Evolutionary conservation across 345 rosid genomes (phyloP).

Genomic region (Alliaria petiolata): DNA sequence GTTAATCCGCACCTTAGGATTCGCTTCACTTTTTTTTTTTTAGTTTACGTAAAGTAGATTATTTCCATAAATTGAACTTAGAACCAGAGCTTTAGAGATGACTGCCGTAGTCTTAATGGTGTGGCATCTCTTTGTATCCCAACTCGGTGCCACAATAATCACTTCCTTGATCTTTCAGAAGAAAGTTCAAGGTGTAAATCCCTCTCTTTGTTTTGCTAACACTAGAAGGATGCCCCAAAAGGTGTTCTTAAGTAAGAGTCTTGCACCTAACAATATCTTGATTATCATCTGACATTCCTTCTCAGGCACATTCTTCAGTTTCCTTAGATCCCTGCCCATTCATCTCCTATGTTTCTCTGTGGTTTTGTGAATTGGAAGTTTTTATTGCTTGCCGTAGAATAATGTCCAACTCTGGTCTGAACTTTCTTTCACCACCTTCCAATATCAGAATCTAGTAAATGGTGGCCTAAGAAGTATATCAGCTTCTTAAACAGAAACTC

Average conservation of each 20-base stretch:
- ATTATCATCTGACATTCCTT: background rate
- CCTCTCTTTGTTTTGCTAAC: conserved; percentile 1
- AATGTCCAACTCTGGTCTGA: conserved; percentile 3
- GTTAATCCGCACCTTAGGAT: background rate
- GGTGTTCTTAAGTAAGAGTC: conserved; percentile 1
- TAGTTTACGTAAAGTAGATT: conserved; percentile 4
- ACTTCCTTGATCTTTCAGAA: conserved; percentile 19
- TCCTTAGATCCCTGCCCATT: conserved; percentile 11
- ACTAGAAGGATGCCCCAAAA: background rate
- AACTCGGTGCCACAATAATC: background rate
- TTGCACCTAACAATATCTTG: background rate
- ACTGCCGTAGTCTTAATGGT: background rate
- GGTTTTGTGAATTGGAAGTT: background rate
- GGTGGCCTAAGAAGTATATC: conserved; percentile 2
- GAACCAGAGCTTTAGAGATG: conserved; percentile 18
- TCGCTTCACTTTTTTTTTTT: background rate
- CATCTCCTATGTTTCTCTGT: background rate
- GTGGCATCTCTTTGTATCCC: conserved; percentile 13
- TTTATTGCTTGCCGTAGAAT: background rate
- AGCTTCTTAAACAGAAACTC: conserved; percentile 1
- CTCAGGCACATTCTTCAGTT: conserved; percentile 6
- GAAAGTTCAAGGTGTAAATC: conserved; percentile 8
- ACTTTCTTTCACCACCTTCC: background rate
- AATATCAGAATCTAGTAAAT: conserved; percentile 2
- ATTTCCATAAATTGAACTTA: background rate